Evolutionary conservation across 352 stramenopile genomes (phyloP).

Genomic region (Globisporangium solare): DNA sequence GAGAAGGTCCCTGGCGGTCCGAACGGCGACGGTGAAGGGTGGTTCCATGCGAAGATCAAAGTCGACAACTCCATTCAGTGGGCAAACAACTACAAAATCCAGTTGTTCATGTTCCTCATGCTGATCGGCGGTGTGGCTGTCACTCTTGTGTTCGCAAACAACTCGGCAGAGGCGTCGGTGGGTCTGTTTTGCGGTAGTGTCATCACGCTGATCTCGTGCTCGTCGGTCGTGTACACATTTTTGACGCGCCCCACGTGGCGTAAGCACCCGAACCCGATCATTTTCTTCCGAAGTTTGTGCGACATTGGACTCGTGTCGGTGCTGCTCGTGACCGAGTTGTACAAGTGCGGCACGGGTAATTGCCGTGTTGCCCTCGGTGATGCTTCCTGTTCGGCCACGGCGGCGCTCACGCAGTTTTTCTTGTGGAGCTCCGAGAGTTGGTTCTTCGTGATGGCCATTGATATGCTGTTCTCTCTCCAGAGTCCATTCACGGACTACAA

Average conservation of each 20-base stretch:
- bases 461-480: slow-evolving; percentile 81
- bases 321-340: slow-evolving; percentile 72
- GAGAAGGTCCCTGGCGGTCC: slow-evolving; percentile 47
- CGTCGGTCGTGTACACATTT: slow-evolving; percentile 76
- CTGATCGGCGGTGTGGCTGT: slow-evolving; percentile 50
- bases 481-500: slow-evolving; percentile 89
- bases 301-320: slow-evolving; percentile 79
- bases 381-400: slow-evolving; percentile 54
- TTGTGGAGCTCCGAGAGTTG: slow-evolving; percentile 85
- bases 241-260: slow-evolving; percentile 69
- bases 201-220: slow-evolving; percentile 74
- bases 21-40: slow-evolving; percentile 59
- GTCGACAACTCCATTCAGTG: slow-evolving; percentile 81
- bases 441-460: slow-evolving; percentile 88
- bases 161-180: slow-evolving; percentile 50
- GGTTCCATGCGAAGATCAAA: slow-evolving; percentile 87
- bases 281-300: slow-evolving; percentile 82
- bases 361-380: slow-evolving; percentile 32
- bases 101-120: slow-evolving; percentile 70
- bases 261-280: slow-evolving; percentile 86
- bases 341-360: slow-evolving; percentile 58
- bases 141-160: slow-evolving; percentile 60
- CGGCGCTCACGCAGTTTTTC: slow-evolving; percentile 82
- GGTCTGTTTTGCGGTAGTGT: slow-evolving; percentile 69
- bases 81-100: slow-evolving; percentile 88